Evolutionary conservation across 2,329 filamentous ascomycete species (phyloP).

Genomic region (Epichloe sylvatica): DNA sequence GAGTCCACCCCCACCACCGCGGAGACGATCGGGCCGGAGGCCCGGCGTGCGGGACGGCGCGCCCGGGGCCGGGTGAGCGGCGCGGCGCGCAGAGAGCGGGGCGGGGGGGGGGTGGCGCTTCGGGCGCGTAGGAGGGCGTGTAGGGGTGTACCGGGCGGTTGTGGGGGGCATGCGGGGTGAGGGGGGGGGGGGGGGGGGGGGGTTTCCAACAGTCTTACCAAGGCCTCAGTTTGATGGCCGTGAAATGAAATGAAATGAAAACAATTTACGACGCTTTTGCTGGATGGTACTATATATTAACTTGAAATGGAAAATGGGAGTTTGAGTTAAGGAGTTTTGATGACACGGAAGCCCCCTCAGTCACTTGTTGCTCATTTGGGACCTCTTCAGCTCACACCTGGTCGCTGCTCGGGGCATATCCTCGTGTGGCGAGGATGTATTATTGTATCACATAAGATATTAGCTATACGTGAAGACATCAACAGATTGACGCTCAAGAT

Average conservation of each 20-base stretch:
- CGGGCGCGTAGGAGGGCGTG: too few relatives aligned
- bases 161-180: too few relatives aligned
- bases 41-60: too few relatives aligned
- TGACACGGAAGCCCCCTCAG: conserved; percentile 1
- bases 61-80: too few relatives aligned
- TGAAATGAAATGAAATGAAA: conserved; percentile 13
- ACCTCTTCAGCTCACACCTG: conserved; percentile 9
- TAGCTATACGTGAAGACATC: neutral
- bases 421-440: conserved; percentile 13
- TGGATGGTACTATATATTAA: conserved; percentile 1
- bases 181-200: too few relatives aligned
- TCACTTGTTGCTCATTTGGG: conserved; percentile 10
- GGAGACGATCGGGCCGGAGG: too few relatives aligned
- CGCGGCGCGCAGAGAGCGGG: too few relatives aligned
- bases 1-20: too few relatives aligned
- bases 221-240: neutral
- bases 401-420: conserved; percentile 3
- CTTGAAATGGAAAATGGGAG: neutral
- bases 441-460: conserved; percentile 13
- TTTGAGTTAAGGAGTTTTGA: conserved; percentile 4
- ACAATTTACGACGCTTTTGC: conserved; percentile 8
- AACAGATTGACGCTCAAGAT: neutral
- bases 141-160: too few relatives aligned
- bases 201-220: neutral
- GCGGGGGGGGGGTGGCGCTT: too few relatives aligned